Percentiles rank a stretch among this genome's conserved stretches.
phyloP scores from a whole-genome alignment of 2,329 filamentous ascomycete species.

The Lasiodiplodia citricola region DNA sequence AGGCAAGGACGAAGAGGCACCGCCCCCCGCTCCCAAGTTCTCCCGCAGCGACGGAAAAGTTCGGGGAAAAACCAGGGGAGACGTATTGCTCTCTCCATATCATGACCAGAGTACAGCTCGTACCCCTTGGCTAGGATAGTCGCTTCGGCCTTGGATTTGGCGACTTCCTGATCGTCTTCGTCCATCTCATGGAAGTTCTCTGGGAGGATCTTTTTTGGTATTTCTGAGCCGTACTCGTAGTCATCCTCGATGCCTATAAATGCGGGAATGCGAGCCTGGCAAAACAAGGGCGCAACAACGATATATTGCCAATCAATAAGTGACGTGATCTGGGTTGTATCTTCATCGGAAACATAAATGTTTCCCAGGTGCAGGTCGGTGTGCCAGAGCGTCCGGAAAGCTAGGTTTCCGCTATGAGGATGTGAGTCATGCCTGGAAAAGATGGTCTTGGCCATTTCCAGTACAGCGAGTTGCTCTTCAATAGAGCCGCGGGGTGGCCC shows the following conservation, averaged over 20 bases:
- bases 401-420: conserved; percentile 33
- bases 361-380: conserved; percentile 49
- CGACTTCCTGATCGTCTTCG: conserved; percentile 17
- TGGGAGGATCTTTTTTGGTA: conserved; percentile 32
- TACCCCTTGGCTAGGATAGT: conserved; percentile 39
- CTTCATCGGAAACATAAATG: conserved; percentile 37
- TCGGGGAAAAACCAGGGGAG: conserved; percentile 40
- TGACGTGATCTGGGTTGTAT: conserved; percentile 32
- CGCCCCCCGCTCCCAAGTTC: conserved; percentile 38
- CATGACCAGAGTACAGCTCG: conserved; percentile 35
- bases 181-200: conserved; percentile 39
- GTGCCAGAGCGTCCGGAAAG: conserved; percentile 46
- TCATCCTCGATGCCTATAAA: conserved; percentile 34
- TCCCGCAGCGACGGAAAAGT: conserved; percentile 38
- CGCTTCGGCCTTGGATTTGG: conserved; percentile 27
- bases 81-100: conserved; percentile 33
- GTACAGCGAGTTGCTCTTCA: conserved; percentile 29
- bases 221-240: conserved; percentile 30
- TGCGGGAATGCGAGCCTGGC: conserved; percentile 37
- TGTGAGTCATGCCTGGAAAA: conserved; percentile 28
- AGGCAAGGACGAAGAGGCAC: conserved; percentile 43
- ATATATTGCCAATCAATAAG: conserved; percentile 37
- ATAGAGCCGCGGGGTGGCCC: conserved; percentile 28
- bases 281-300: conserved; percentile 36
- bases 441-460: conserved; percentile 30